Evolutionary conservation across 164 flowering plant species (phyloP).

Genomic region (Vitis labrusca): DNA sequence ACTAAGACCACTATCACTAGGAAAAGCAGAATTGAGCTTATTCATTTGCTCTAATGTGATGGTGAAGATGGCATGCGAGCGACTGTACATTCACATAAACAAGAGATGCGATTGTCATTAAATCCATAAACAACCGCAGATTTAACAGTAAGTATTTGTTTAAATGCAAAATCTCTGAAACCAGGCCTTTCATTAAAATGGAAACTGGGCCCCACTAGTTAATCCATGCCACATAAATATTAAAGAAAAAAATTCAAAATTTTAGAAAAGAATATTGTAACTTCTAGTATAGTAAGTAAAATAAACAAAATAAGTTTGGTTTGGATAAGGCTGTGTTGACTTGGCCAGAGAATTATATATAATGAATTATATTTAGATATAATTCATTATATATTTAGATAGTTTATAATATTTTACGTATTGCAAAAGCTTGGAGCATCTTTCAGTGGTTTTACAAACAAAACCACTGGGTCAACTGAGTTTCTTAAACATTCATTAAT

Average conservation of each 20-base stretch:
- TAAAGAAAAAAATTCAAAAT: neutral
- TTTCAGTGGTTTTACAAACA: neutral
- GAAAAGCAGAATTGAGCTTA: slow-evolving; percentile 36
- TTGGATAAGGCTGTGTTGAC: neutral
- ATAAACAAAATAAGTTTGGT: too few species aligned
- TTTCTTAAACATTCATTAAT: neutral
- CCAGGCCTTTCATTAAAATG: neutral
- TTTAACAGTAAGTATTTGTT: neutral
- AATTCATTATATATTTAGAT: neutral
- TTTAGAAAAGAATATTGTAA: neutral
- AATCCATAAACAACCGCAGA: neutral
- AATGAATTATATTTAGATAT: neutral
- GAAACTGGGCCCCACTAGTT: neutral
- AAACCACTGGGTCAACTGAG: neutral
- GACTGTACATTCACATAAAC: slow-evolving; percentile 44
- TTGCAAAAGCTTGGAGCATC: neutral
- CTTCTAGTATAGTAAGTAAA: neutral
- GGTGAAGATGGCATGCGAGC: slow-evolving; percentile 99
- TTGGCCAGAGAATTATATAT: neutral
- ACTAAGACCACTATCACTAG: slow-evolving; percentile 41
- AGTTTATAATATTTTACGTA: neutral
- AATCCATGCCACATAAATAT: neutral
- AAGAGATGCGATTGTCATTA: slow-evolving; percentile 8
- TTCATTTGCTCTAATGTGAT: slow-evolving; percentile 95
- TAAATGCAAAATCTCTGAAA: neutral